Conservation (phyloP, 495 filamentous ascomycete genomes). For the Aspergillus leporis region DNA sequence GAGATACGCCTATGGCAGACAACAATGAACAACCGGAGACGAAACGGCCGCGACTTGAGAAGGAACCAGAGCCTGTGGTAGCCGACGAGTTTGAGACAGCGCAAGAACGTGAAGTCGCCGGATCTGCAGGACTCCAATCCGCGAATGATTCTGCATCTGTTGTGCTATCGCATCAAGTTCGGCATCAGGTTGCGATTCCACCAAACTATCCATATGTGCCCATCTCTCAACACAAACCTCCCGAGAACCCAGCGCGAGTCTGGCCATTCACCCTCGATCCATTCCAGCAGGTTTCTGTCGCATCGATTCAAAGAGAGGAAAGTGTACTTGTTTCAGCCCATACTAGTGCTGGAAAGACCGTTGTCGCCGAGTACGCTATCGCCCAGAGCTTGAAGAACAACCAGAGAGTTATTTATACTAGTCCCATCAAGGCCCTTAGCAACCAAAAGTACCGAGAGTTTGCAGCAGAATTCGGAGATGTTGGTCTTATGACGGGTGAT, state of each 20-base stretch:
- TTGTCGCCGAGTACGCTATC: conserved; percentile 97
- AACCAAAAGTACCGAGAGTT: conserved; percentile 99
- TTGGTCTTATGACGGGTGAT: conserved; percentile 98
- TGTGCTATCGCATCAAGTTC: conserved; percentile 91
- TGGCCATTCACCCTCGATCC: conserved; percentile 94
- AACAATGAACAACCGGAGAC: conserved; percentile 51
- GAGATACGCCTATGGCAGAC: conserved; percentile 25
- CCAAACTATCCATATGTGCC: conserved; percentile 92
- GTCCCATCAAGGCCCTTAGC: conserved; percentile 96
- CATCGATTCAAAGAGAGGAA: conserved; percentile 91
- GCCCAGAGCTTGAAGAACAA: conserved; percentile 95
- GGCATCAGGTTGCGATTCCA: conserved; percentile 94
- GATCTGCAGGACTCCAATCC: conserved; percentile 75
- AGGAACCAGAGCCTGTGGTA: conserved; percentile 76
- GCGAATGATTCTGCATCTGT: conserved; percentile 66
- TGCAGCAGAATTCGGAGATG: conserved; percentile 90
- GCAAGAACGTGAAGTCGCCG: conserved; percentile 83
- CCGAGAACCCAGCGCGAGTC: conserved; percentile 76
- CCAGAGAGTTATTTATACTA: conserved; percentile 98
- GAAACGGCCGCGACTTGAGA: conserved; percentile 77
- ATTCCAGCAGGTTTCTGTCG: conserved; percentile 90
- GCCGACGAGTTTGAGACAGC: conserved; percentile 96
- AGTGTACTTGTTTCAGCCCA: conserved; percentile 96
- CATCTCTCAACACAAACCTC: conserved; percentile 84
- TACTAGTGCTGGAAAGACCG: conserved; percentile 96